Evolutionary conservation across 805 yeast genomes (phyloP).

Genomic region (Saccharomycopsis fibuligera): DNA sequence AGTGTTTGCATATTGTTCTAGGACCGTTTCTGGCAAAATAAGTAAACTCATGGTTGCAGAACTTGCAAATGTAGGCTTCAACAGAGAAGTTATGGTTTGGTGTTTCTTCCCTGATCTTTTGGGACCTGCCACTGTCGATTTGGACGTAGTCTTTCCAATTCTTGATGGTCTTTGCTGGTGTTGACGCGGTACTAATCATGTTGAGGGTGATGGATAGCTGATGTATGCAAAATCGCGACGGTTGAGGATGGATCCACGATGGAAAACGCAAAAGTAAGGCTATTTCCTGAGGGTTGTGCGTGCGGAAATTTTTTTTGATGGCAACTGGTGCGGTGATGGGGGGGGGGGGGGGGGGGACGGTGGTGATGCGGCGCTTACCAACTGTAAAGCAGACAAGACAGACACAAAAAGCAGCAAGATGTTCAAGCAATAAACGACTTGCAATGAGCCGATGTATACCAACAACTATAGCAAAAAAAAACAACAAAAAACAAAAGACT

Average conservation of each 20-base stretch:
- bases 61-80: constrained; percentile 19
- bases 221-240: not conserved
- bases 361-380: too few relatives aligned
- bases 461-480: too few relatives aligned
- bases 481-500: too few relatives aligned
- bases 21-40: constrained; percentile 21
- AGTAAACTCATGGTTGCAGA: constrained; percentile 18
- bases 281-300: not conserved
- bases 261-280: not conserved
- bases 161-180: constrained; percentile 7
- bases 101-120: constrained; percentile 1
- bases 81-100: constrained; percentile 2
- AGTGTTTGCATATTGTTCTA: constrained; percentile 18
- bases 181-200: too few relatives aligned
- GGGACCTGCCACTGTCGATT: constrained; percentile 11
- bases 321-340: not conserved
- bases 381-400: too few relatives aligned
- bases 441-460: too few relatives aligned
- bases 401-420: too few relatives aligned
- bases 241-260: not conserved
- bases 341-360: too few relatives aligned
- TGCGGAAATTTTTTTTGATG: not conserved
- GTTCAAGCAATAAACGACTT: too few relatives aligned
- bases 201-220: not conserved
- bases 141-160: constrained; percentile 19